phyloP scores from a whole-genome alignment of 768 basidiomycete species.

The Flagelloscypha sp. region DNA sequence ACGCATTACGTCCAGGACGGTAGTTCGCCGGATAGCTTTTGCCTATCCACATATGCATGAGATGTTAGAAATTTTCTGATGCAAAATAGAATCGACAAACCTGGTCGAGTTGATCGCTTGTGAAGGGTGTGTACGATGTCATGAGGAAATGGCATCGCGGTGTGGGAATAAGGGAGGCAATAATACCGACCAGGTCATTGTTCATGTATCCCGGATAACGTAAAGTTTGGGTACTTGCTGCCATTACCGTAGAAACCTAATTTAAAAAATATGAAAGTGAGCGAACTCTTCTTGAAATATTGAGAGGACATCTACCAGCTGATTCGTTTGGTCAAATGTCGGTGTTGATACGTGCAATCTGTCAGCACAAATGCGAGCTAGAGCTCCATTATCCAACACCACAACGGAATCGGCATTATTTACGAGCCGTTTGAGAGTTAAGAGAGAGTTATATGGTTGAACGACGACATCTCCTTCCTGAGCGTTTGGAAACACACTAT shows the following conservation, averaged over 20 bases:
- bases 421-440: slow-evolving; percentile 87
- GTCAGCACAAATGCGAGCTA: slow-evolving; percentile 89
- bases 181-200: slow-evolving; percentile 95
- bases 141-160: slow-evolving; percentile 97
- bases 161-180: slow-evolving; percentile 93
- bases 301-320: slow-evolving; percentile 46
- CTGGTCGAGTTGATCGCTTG: slow-evolving; percentile 94
- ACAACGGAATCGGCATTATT: slow-evolving; percentile 98
- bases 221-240: slow-evolving; percentile 93
- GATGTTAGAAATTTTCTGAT: slow-evolving; percentile 1
- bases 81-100: slow-evolving; percentile 27
- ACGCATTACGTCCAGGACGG: slow-evolving; percentile 97
- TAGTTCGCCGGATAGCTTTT: slow-evolving; percentile 91
- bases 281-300: background rate
- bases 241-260: slow-evolving; percentile 95
- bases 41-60: slow-evolving; percentile 50
- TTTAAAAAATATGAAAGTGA: slow-evolving; percentile 4
- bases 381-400: slow-evolving; percentile 92
- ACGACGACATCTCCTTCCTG: slow-evolving; percentile 96
- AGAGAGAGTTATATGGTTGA: slow-evolving; percentile 93
- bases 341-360: slow-evolving; percentile 82
- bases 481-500: slow-evolving; percentile 95
- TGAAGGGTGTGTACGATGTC: slow-evolving; percentile 98
- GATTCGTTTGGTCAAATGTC: slow-evolving; percentile 87
- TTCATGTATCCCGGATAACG: slow-evolving; percentile 99